A percentile compares a stretch with the other conserved stretches of the same genome.
Evolutionary conservation across 1,284 basidiomycete genomes (phyloP).

Genomic region (Naganishia albida): DNA sequence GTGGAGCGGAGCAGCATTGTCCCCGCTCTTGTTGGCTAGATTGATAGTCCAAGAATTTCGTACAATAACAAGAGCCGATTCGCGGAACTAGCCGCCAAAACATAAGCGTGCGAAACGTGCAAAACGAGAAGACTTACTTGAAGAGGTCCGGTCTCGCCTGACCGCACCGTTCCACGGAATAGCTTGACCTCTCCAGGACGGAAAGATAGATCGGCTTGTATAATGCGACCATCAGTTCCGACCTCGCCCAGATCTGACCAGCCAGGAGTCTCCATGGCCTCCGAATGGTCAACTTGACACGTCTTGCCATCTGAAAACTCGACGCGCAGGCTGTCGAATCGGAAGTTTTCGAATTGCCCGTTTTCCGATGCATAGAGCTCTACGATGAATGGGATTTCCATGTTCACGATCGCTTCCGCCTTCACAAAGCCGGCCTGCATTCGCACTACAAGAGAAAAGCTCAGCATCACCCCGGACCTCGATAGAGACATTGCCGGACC

Average conservation of each 20-base stretch:
- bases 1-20: slow-evolving; percentile 37
- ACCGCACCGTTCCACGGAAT: slow-evolving; percentile 16
- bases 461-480: background rate
- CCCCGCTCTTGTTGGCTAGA: slow-evolving; percentile 35
- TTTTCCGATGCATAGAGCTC: slow-evolving; percentile 49
- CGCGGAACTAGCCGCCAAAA: slow-evolving; percentile 36
- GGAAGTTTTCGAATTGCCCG: slow-evolving; percentile 43
- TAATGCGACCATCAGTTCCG: slow-evolving; percentile 34
- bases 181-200: slow-evolving; percentile 37
- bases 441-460: background rate
- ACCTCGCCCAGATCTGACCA: slow-evolving; percentile 28
- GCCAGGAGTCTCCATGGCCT: background rate
- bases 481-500: background rate
- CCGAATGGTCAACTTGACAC: slow-evolving; percentile 36
- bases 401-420: slow-evolving; percentile 57
- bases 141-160: background rate
- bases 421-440: slow-evolving; percentile 17
- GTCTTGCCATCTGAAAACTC: slow-evolving; percentile 46
- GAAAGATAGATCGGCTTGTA: slow-evolving; percentile 29
- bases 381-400: slow-evolving; percentile 70
- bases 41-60: slow-evolving; percentile 45
- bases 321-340: slow-evolving; percentile 43
- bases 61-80: slow-evolving; percentile 38
- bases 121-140: background rate
- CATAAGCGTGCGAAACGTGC: background rate